A percentile compares a stretch with the other conserved stretches of the same genome.
These are phyloP conservation scores for Didymella pinodella DNA, from an alignment of 2,329 filamentous ascomycete species.

Conservation along the genomic window DNA sequence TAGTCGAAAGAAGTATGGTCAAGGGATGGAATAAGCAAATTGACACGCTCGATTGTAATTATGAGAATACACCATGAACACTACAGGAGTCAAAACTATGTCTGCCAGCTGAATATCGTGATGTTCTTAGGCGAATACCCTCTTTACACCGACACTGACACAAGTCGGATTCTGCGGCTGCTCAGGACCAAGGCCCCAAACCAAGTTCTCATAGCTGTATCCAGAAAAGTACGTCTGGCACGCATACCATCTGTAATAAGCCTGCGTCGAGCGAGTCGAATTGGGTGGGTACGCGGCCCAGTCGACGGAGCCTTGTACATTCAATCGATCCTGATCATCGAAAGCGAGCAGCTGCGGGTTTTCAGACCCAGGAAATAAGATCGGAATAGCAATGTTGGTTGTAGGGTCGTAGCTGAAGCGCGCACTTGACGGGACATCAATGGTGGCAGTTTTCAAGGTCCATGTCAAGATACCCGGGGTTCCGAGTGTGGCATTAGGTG, in stretches of 20 bases:
- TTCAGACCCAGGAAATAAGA: constrained; percentile 48
- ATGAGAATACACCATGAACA: no score
- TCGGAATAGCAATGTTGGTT: constrained; percentile 54
- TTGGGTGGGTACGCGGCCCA: constrained; percentile 50
- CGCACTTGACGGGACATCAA: constrained; percentile 48
- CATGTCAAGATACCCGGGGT: constrained; percentile 51
- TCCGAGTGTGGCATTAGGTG: constrained; percentile 27
- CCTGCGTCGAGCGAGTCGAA: constrained; percentile 22
- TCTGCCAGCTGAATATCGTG: not conserved
- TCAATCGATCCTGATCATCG: constrained; percentile 50
- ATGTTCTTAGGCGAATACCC: constrained; percentile 31
- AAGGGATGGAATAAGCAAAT: no score
- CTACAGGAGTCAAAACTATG: no score
- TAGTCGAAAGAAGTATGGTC: no score
- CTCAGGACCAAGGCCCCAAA: constrained; percentile 53
- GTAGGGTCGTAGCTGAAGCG: constrained; percentile 48
- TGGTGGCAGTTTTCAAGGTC: constrained; percentile 50
- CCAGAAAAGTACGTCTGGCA: constrained; percentile 53
- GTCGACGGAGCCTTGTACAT: constrained; percentile 52
- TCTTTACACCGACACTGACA: constrained; percentile 53
- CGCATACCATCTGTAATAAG: constrained; percentile 56
- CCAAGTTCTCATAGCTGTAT: constrained; percentile 56
- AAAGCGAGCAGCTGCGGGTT: constrained; percentile 50
- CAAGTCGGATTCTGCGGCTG: constrained; percentile 58
- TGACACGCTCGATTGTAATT: no score